Conservation (phyloP, 306 rosid genomes). For the Vicia villosa region DNA sequence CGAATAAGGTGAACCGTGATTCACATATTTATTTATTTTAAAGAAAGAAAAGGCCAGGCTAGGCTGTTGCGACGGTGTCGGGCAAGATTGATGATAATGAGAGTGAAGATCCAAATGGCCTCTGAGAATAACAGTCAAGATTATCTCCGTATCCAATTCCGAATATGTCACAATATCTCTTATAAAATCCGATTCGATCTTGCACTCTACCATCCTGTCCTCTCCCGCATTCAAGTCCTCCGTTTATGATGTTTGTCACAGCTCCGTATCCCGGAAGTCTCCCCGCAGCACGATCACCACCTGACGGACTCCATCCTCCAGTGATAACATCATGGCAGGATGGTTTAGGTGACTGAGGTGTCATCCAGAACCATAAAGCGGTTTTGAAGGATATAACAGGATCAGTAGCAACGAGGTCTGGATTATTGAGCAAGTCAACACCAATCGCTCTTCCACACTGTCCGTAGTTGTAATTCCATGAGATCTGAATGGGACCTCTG, state of each 20-base stretch:
- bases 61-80: not conserved
- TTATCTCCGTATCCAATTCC: constrained; percentile 12
- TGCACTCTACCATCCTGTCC: constrained; percentile 37
- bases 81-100: not conserved
- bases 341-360: constrained; percentile 56
- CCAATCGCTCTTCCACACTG: constrained; percentile 57
- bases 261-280: constrained; percentile 57
- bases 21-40: not conserved
- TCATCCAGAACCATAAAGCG: constrained; percentile 85
- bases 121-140: constrained; percentile 33
- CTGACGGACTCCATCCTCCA: constrained; percentile 50
- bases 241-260: constrained; percentile 59
- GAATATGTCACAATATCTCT: constrained; percentile 42
- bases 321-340: constrained; percentile 65
- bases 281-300: constrained; percentile 42
- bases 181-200: constrained; percentile 54
- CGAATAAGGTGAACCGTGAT: not conserved
- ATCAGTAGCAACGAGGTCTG: constrained; percentile 59
- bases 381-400: constrained; percentile 59
- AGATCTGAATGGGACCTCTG: constrained; percentile 64
- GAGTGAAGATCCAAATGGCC: not conserved
- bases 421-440: constrained; percentile 54
- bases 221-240: constrained; percentile 55
- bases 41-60: not conserved
- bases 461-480: constrained; percentile 65